Evolutionary conservation across 2,329 filamentous ascomycete genomes (phyloP), one percentile per base, ranked within the genome.

Genomic region (Microsporum audouinii): DNA sequence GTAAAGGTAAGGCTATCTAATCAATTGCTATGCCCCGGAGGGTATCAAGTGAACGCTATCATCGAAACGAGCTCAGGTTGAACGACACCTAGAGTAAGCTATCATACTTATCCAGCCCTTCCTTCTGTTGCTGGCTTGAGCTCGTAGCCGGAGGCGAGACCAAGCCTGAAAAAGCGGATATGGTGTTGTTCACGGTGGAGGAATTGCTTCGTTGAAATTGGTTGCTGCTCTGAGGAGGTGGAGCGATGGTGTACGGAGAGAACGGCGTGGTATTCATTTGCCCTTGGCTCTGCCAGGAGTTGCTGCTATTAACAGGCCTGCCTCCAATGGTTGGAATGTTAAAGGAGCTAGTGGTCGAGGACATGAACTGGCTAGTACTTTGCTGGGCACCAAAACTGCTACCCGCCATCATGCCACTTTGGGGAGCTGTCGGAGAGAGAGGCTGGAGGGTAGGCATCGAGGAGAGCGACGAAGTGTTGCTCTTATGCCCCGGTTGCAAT

Each of bases 41-140:
- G 51, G 27, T 34, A 56, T 56, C 29, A 27, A 47, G 43, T 47
- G 23, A 8, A 47, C 5, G 23, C n/a, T 14, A 27, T 8, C 23
- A 53, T 5, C 47, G 3, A 33, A 57, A 38, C 7, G 23, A 7
- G 55, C 23, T 23, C 39, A n/a, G 27, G 43, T 12, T 23, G 17
- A 23, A 23, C 17, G 17, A 23, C 17, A 23, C 17, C 43, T 65
- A 84, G 62, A 83, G 67, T 64, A 84, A 73, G 69, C 81, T 83
- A 65, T 82, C 79, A 68, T 79, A 83, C 63, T 79, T 80, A 69
- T 83, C 81, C 62, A 83, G 67, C 1, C 80, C 80, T 60, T 71
- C 69, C 64, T 71, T 75, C 63, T 67, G 72, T 38, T 58, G 62
- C 51, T 43, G 59, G 57, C 59, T 57, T n/a, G 57, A 31, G 41